phyloP scores from a whole-genome alignment of 2,329 filamentous ascomycete species.

The Aschersonia sp. region DNA sequence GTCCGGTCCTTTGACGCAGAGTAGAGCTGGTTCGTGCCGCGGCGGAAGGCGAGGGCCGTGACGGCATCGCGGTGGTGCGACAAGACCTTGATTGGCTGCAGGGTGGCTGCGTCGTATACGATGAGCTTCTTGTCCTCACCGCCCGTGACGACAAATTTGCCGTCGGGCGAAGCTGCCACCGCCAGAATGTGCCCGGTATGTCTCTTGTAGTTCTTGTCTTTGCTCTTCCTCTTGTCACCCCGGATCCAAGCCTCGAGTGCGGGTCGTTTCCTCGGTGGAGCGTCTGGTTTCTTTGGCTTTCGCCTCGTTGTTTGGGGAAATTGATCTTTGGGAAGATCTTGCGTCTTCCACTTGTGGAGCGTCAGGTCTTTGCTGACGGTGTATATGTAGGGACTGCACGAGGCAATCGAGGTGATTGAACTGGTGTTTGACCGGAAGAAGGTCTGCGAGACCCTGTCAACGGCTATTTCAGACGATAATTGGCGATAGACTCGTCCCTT shows the following conservation, averaged over 20 bases:
- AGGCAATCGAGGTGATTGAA: conserved; percentile 64
- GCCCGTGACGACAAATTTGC: conserved; percentile 81
- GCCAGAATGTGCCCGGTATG: conserved; percentile 70
- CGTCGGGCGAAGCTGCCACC: conserved; percentile 77
- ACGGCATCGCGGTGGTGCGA: conserved; percentile 85
- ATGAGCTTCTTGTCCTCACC: conserved; percentile 74
- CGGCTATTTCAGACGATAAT: conserved; percentile 59
- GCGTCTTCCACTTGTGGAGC: conserved; percentile 81
- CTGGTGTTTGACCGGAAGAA: conserved; percentile 69
- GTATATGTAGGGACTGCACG: conserved; percentile 69
- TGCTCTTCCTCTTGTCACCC: conserved; percentile 43
- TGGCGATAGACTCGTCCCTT: conserved; percentile 82
- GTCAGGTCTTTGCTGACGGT: conserved; percentile 75
- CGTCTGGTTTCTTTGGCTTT: conserved; percentile 42
- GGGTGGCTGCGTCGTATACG: conserved; percentile 69
- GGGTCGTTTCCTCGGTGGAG: conserved; percentile 46
- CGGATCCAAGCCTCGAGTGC: conserved; percentile 48
- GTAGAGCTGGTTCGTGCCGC: conserved; percentile 83
- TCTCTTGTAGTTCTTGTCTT: conserved; percentile 54
- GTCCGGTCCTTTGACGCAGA: conserved; percentile 83
- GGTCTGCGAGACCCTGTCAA: conserved; percentile 50
- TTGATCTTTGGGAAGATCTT: conserved; percentile 46
- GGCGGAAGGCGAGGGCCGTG: conserved; percentile 70
- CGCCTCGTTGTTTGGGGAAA: conserved; percentile 43
- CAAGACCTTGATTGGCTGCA: conserved; percentile 71